A percentile compares a stretch with the other conserved stretches of the same genome.
Evolutionary conservation across 169 alveolate genomes (phyloP).

Genomic region (Plasmodium inui): DNA sequence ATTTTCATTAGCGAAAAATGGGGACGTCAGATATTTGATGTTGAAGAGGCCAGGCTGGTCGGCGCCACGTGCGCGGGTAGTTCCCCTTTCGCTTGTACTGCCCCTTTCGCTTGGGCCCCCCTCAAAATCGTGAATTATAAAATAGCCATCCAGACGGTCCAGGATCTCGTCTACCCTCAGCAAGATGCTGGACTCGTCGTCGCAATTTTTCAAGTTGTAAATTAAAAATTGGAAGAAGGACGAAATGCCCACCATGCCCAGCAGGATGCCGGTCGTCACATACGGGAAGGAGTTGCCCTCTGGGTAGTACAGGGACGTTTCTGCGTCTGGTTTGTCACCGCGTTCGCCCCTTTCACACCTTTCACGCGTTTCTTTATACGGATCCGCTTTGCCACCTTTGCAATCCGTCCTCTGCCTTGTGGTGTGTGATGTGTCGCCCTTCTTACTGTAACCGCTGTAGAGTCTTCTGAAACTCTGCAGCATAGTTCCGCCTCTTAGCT

Average conservation of each 20-base stretch:
- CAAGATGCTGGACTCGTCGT: slow-evolving; percentile 16
- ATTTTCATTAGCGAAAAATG: slow-evolving; percentile 58
- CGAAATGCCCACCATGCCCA: slow-evolving; percentile 70
- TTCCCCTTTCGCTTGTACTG: neutral
- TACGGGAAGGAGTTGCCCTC: slow-evolving; percentile 33
- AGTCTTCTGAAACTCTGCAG: neutral
- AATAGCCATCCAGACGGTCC: slow-evolving; percentile 43
- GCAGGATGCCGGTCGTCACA: slow-evolving; percentile 16
- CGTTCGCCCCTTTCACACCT: neutral
- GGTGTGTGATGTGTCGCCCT: neutral
- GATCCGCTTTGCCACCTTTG: neutral
- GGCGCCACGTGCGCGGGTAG: neutral
- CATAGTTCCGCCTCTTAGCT: neutral
- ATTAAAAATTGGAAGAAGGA: slow-evolving; percentile 44
- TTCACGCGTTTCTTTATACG: slow-evolving; percentile 1
- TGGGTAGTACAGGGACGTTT: slow-evolving; percentile 30
- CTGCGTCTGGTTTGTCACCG: neutral
- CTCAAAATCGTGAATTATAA: slow-evolving; percentile 37
- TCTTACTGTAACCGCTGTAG: neutral
- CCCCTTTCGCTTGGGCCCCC: neutral
- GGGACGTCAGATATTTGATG: slow-evolving; percentile 56
- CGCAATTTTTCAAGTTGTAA: slow-evolving; percentile 46
- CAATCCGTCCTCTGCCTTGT: neutral
- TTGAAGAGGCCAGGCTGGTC: neutral
- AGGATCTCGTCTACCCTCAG: slow-evolving; percentile 35